These are phyloP conservation scores for Penicillium sp. DNA, from an alignment of 2,329 filamentous ascomycete species.

Conservation along the genomic window DNA sequence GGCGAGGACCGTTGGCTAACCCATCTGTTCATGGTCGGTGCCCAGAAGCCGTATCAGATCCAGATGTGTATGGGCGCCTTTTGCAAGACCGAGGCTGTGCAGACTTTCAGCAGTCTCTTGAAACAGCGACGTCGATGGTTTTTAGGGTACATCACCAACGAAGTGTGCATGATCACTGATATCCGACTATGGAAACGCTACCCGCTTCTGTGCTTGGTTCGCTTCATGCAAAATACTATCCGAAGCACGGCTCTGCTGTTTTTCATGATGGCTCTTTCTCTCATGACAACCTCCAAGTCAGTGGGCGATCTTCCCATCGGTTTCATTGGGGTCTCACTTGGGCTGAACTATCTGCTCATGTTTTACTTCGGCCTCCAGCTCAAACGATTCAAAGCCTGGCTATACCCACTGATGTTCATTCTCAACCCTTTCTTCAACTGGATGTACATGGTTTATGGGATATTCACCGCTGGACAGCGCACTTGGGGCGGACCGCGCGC, in stretches of 20 bases:
- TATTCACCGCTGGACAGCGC: conserved; percentile 87
- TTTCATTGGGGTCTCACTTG: conserved; percentile 88
- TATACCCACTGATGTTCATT: conserved; percentile 93
- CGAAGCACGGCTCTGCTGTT: conserved; percentile 89
- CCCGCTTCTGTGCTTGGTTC: conserved; percentile 75
- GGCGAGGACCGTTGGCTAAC: conserved; percentile 97
- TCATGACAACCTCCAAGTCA: conserved; percentile 77
- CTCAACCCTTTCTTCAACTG: conserved; percentile 97
- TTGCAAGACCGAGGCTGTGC: conserved; percentile 96
- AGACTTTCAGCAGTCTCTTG: conserved; percentile 76
- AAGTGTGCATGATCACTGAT: conserved; percentile 97
- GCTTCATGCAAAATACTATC: conserved; percentile 95
- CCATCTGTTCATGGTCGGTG: conserved; percentile 97
- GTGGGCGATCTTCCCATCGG: conserved; percentile 78
- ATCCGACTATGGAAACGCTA: conserved; percentile 87
- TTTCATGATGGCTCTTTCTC: conserved; percentile 84
- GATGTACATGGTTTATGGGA: conserved; percentile 96
- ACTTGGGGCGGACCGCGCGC: conserved; percentile 94
- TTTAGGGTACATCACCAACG: conserved; percentile 93
- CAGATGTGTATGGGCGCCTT: conserved; percentile 97
- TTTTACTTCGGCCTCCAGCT: conserved; percentile 88
- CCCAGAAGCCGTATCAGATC: conserved; percentile 88
- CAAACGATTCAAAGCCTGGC: conserved; percentile 84
- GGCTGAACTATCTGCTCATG: conserved; percentile 93
- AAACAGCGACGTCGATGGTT: conserved; percentile 98